Conservation (phyloP, 208 protist genomes). For the Angomonas ambiguus region DNA sequence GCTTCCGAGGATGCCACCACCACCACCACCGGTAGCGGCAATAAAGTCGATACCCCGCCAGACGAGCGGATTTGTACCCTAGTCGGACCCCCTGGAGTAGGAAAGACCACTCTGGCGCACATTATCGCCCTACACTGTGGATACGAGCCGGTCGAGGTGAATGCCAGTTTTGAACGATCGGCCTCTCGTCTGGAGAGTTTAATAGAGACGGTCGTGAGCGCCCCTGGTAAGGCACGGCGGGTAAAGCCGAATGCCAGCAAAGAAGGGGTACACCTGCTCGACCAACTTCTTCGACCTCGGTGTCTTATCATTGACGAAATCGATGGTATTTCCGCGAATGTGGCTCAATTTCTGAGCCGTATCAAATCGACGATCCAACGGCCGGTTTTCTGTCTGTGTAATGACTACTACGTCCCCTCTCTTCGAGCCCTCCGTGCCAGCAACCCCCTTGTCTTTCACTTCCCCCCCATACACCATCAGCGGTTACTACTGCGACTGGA, state of each 20-base stretch:
- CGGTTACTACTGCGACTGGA: slow-evolving; percentile 54
- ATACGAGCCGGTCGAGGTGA: slow-evolving; percentile 94
- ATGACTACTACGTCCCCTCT: slow-evolving; percentile 76
- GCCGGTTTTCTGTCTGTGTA: slow-evolving; percentile 84
- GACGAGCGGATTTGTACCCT: slow-evolving; percentile 77
- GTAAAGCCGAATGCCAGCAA: not conserved
- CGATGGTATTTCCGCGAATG: slow-evolving; percentile 78
- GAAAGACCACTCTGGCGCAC: slow-evolving; percentile 96
- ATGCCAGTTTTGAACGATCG: slow-evolving; percentile 91
- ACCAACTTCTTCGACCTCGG: slow-evolving; percentile 63
- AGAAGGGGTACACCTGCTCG: too few relatives aligned
- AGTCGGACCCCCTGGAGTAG: slow-evolving; percentile 91
- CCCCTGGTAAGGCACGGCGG: slow-evolving; percentile 1
- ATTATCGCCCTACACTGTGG: slow-evolving; percentile 91
- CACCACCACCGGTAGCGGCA: not conserved
- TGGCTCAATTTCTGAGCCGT: slow-evolving; percentile 47
- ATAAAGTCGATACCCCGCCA: too few relatives aligned
- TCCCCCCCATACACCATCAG: slow-evolving; percentile 67
- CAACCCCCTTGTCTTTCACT: slow-evolving; percentile 44
- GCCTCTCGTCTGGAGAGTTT: slow-evolving; percentile 53
- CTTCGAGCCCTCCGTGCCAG: slow-evolving; percentile 60
- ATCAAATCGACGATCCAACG: slow-evolving; percentile 52
- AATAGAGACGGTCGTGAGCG: slow-evolving; percentile 55
- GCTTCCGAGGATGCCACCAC: slow-evolving; percentile 11
- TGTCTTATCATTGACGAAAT: slow-evolving; percentile 90